Percentiles rank a stretch among this genome's conserved stretches.
These are phyloP conservation scores for Dioscorea cayenensis DNA, from an alignment of 116 monocot genomes.

Conservation along the genomic window DNA sequence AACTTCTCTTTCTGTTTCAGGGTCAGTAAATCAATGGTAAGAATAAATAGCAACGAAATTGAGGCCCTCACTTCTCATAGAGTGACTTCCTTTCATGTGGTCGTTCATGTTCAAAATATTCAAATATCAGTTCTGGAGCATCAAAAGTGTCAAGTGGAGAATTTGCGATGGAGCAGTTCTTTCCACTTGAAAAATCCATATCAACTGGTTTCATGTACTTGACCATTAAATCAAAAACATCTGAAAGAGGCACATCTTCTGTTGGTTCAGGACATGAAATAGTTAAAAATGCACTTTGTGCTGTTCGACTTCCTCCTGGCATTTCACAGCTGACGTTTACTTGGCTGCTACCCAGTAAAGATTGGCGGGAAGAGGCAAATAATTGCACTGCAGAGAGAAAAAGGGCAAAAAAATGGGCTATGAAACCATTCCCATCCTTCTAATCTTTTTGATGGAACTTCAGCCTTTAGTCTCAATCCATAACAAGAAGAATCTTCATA, in stretches of 20 bases:
- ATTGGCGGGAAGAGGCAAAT: slow-evolving; percentile 4
- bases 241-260: not conserved
- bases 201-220: not conserved
- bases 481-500: slow-evolving; percentile 20
- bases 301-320: not conserved
- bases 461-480: slow-evolving; percentile 18
- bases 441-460: slow-evolving; percentile 6
- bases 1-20: not conserved
- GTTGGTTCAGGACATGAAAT: not conserved
- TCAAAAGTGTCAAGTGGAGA: slow-evolving; percentile 1
- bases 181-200: not conserved
- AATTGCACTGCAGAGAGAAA: slow-evolving; percentile 30
- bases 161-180: not conserved
- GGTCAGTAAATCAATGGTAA: not conserved
- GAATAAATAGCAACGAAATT: not conserved
- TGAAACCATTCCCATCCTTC: not conserved
- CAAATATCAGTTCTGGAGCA: slow-evolving; percentile 22
- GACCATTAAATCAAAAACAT: not conserved
- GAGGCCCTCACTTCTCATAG: slow-evolving; percentile 19
- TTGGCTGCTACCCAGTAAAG: not conserved
- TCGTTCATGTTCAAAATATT: slow-evolving; percentile 28
- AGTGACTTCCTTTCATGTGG: slow-evolving; percentile 25
- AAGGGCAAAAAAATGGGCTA: slow-evolving; percentile 31
- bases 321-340: not conserved
- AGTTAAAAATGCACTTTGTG: not conserved